Evolutionary conservation across 225 moss, liverwort and hornwort genomes (phyloP).

Genomic region (Climacium dendroides): DNA sequence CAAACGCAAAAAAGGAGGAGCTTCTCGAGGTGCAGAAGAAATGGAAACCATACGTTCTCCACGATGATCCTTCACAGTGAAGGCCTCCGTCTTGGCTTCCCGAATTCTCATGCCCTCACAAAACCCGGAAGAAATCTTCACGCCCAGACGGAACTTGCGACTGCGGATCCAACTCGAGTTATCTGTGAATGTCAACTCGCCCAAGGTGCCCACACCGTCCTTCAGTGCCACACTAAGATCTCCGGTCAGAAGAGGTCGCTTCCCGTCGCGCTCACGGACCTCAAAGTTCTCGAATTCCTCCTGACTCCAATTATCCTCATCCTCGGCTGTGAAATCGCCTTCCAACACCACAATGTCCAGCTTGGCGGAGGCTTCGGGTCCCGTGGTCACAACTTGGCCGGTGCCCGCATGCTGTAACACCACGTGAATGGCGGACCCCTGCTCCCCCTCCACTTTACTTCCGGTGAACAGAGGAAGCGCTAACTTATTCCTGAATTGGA

Average conservation of each 20-base stretch:
- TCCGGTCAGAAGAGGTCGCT: constrained; percentile 26
- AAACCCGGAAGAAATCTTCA: constrained; percentile 18
- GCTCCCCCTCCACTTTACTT: constrained; percentile 41
- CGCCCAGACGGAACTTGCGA: constrained; percentile 32
- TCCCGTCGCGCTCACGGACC: constrained; percentile 34
- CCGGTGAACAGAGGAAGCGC: constrained; percentile 40
- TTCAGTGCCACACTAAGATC: constrained; percentile 22
- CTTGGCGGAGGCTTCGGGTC: constrained; percentile 24
- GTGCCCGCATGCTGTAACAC: constrained; percentile 23
- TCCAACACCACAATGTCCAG: constrained; percentile 39
- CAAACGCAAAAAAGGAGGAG: no score
- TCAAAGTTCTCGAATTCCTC: constrained; percentile 26
- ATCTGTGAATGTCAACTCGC: constrained; percentile 34
- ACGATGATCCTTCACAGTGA: constrained; percentile 46
- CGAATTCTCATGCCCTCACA: constrained; percentile 35
- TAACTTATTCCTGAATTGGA: constrained; percentile 35
- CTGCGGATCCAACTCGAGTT: constrained; percentile 47
- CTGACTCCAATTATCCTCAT: constrained; percentile 34
- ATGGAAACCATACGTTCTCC: constrained; percentile 18
- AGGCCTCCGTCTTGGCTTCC: constrained; percentile 39
- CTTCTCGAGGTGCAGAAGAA: background rate
- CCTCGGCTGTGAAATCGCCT: constrained; percentile 42
- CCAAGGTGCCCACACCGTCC: constrained; percentile 31
- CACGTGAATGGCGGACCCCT: constrained; percentile 21
- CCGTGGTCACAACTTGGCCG: constrained; percentile 19